These are phyloP conservation scores for Acanthamoeba castellanii DNA, from an alignment of 208 protist genomes.

Conservation along the genomic window DNA sequence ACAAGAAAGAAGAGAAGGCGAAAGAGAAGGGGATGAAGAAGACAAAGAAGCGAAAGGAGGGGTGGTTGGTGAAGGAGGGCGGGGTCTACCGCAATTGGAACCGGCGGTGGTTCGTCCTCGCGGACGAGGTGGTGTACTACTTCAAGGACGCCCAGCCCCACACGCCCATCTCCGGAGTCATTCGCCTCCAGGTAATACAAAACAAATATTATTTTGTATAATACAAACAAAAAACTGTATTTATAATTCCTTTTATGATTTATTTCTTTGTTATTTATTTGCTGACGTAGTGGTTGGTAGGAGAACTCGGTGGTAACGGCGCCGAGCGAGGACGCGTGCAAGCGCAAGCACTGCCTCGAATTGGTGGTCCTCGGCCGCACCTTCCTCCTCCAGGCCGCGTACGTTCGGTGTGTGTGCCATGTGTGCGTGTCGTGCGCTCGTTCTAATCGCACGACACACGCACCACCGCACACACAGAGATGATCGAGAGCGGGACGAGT, in stretches of 20 bases:
- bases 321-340: not conserved
- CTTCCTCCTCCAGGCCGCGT: constrained; percentile 50
- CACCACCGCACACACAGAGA: not conserved
- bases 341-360: constrained; percentile 47
- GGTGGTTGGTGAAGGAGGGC: constrained; percentile 68
- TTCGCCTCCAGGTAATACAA: constrained; percentile 1
- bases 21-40: not conserved
- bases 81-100: constrained; percentile 63
- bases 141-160: constrained; percentile 43
- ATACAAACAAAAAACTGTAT: too few species aligned
- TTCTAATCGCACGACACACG: not conserved
- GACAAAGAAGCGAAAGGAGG: constrained; percentile 2
- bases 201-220: too few species aligned
- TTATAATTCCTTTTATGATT: not conserved
- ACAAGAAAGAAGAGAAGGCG: not conserved
- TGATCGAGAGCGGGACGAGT: not conserved
- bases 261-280: not conserved
- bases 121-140: constrained; percentile 17
- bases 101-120: constrained; percentile 50
- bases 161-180: not conserved
- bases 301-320: constrained; percentile 2
- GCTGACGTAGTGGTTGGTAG: not conserved
- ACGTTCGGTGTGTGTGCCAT: not conserved
- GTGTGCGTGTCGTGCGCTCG: not conserved
- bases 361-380: constrained; percentile 39